A percentile compares a stretch with the other conserved stretches of the same genome.
phyloP scores from a whole-genome alignment of 2,329 filamentous ascomycete genomes.

The Drechslera avenae region DNA sequence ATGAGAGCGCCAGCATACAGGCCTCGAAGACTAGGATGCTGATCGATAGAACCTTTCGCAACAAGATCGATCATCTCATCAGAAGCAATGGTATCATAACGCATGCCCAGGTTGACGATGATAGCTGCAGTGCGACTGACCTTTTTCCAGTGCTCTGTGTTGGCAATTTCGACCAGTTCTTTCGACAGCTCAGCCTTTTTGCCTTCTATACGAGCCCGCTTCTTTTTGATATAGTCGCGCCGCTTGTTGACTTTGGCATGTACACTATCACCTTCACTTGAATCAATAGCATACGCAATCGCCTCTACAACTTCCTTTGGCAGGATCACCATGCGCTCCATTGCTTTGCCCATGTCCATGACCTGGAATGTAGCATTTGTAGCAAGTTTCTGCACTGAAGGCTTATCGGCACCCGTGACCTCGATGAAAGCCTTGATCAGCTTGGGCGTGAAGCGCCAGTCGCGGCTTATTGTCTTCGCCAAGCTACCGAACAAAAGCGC shows the following conservation, averaged over 20 bases:
- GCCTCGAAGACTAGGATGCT: conserved; percentile 82
- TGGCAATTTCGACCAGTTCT: conserved; percentile 78
- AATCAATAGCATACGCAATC: conserved; percentile 55
- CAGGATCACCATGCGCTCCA: conserved; percentile 84
- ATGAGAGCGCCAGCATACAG: conserved; percentile 83
- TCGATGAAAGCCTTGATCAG: conserved; percentile 88
- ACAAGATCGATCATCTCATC: conserved; percentile 82
- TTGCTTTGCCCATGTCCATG: conserved; percentile 87
- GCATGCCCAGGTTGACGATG: conserved; percentile 84
- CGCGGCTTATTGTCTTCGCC: conserved; percentile 82
- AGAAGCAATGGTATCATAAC: conserved; percentile 88
- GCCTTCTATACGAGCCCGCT: conserved; percentile 76
- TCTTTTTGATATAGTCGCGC: conserved; percentile 73
- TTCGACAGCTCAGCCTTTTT: conserved; percentile 81
- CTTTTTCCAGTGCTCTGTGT: conserved; percentile 93
- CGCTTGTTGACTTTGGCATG: conserved; percentile 66
- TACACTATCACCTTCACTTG: conserved; percentile 61
- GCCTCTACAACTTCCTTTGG: conserved; percentile 72
- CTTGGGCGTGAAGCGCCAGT: conserved; percentile 95
- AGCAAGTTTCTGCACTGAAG: conserved; percentile 89
- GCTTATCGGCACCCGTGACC: conserved; percentile 87
- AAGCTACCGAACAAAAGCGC: conserved; percentile 87
- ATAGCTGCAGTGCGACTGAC: conserved; percentile 88
- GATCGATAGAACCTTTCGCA: conserved; percentile 81
- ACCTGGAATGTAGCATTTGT: conserved; percentile 81